Evolutionary conservation across 2,329 filamentous ascomycete species (phyloP), one percentile per base, ranked within the genome.

Genomic region (Tricladium varicosporioides): DNA sequence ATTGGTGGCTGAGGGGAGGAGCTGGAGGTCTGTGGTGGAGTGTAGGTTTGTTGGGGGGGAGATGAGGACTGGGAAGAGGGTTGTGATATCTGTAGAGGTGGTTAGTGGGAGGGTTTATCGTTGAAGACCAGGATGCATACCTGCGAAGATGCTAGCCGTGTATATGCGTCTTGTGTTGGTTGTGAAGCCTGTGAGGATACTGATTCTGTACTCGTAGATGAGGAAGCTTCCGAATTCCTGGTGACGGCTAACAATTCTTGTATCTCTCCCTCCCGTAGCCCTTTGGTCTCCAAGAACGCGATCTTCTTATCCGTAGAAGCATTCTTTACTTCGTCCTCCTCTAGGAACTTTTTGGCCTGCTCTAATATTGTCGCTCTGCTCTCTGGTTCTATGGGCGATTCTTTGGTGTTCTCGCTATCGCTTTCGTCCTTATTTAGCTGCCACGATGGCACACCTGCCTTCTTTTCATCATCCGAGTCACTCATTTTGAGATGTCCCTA

Each of bases 231-330:
- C 46, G 44, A n/a, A 58, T 69, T 66, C 18, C 63, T 56, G 1
- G 66, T 53, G 7, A 67, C 60, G 8, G 71, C 76, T 60, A 96
- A 74, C 7, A 96, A 76, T 50, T 77, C 75, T 63, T 89, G 76
- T 59, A 96, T 90, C 60, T 93, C 85, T 32, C 80, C 77, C 4
- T 81, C 75, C 2, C 74, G 75, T 7, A 96, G 75, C 2, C 90
- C 90, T 71, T 97, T 97, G 51, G 83, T 83, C 67, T 86, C 80
- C 1, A 97, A 75, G 65, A 96, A 96, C 7, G 82, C 81, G 16
- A 82, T 77, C 75, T 96, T 96, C 72, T 85, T 86, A 55, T 90
- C 87, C 46, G 80, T 78, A 0, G 87, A 78, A 33, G 87, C 84
- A 71, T 87, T 76, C 57, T 81, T 84, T 56, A 96, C 89, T 16